These are phyloP conservation scores for Sechiopsis laciniata DNA, from an alignment of 306 rosid genomes.

Conservation along the genomic window DNA sequence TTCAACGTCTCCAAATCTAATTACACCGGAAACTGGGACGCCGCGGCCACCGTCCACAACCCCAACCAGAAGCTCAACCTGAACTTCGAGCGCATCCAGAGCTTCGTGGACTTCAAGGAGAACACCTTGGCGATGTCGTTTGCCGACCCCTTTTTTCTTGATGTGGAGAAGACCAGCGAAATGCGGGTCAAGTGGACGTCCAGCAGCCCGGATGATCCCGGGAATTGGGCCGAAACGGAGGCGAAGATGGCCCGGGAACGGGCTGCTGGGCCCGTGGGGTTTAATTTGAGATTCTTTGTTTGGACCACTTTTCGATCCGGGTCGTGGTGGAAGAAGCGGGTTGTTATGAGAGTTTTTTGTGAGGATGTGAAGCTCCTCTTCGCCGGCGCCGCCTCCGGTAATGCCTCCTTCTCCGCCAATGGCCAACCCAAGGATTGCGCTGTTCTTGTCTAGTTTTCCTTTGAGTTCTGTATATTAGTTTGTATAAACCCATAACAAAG, in stretches of 20 bases:
- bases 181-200: conserved; percentile 20
- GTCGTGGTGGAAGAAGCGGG: conserved; percentile 5
- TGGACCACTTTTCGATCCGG: conserved; percentile 12
- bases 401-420: conserved; percentile 3
- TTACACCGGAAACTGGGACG: conserved; percentile 37
- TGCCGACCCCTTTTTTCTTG: conserved; percentile 27
- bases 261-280: conserved; percentile 23
- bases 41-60: conserved; percentile 26
- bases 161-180: not conserved
- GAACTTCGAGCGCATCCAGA: conserved; percentile 14
- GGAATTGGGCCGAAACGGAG: not conserved
- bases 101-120: conserved; percentile 20
- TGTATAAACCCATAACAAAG: no score
- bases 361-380: conserved; percentile 38
- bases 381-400: not conserved
- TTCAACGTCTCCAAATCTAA: conserved; percentile 28
- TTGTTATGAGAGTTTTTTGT: conserved; percentile 28
- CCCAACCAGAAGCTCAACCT: conserved; percentile 24
- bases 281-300: conserved; percentile 25
- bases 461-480: not conserved
- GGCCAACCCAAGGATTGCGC: conserved; percentile 1
- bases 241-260: conserved; percentile 26
- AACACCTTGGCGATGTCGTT: conserved; percentile 7
- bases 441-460: not conserved
- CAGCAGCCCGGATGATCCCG: conserved; percentile 12